phyloP scores from a whole-genome alignment of 768 basidiomycete genomes.

The Gloeophyllum trabeum region DNA sequence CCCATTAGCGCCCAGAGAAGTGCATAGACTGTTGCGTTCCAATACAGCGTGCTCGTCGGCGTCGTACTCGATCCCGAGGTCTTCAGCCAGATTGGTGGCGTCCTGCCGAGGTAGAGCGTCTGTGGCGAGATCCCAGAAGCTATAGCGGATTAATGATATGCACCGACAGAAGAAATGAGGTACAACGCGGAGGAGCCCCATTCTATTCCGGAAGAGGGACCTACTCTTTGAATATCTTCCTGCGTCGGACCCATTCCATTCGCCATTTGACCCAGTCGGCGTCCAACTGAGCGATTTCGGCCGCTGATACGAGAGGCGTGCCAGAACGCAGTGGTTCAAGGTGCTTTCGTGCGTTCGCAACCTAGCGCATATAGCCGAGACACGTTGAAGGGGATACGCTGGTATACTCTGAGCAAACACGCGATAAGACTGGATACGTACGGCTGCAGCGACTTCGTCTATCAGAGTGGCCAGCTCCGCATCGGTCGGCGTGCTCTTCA shows the following conservation, averaged over 20 bases:
- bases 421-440: conserved; percentile 20
- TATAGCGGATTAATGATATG: conserved; percentile 18
- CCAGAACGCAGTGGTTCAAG: conserved; percentile 61
- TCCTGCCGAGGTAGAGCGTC: conserved; percentile 62
- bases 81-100: conserved; percentile 53
- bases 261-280: conserved; percentile 73
- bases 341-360: conserved; percentile 32
- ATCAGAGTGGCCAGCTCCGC: conserved; percentile 48
- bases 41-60: conserved; percentile 56
- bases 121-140: conserved; percentile 65
- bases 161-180: too few relatives aligned
- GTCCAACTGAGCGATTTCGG: conserved; percentile 60
- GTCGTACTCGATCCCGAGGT: conserved; percentile 74
- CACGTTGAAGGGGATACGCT: too few relatives aligned
- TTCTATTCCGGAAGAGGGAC: conserved; percentile 14
- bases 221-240: conserved; percentile 68
- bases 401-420: conserved; percentile 3
- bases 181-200: not conserved
- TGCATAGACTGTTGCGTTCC: conserved; percentile 53
- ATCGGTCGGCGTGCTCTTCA: conserved; percentile 62
- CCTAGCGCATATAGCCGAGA: conserved; percentile 28
- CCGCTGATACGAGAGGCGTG: conserved; percentile 53
- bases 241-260: conserved; percentile 67
- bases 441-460: conserved; percentile 36
- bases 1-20: too few relatives aligned